Base-by-base conservation (phyloP, 257 asterid species). In the Plantago elongata region DNA sequence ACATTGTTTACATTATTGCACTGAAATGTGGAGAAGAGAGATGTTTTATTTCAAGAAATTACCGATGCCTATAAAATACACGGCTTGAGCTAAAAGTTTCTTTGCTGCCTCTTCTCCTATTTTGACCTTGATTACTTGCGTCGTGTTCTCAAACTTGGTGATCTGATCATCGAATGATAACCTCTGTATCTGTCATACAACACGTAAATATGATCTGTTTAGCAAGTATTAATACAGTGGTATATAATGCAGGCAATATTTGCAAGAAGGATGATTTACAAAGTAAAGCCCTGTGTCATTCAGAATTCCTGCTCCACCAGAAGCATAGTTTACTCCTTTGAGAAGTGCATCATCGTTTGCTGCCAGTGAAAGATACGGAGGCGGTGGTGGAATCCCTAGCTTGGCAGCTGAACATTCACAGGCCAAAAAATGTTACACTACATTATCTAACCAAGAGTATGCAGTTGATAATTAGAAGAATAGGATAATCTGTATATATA, bases 251-350 rank as follows among this genome's bases (percentile, higher is more conserved):
- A 29, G 40, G 40, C 40, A 5, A 29, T 54, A 9, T 55, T 0
- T 2, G 40, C 0, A 34, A 2, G 34, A n/a, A n/a, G 18, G 10
- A 7, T 65, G 12, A 9, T 14, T 70, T 85, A 88, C 96, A 67
- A 85, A 88, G 84, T 85, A 88, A 38, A 83, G 77, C 37, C 96
- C 96, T 0, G 96, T 85, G n/a, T 85, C 88, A 49, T 85, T 88
- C 60, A 88, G 95, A 62, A 88, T 88, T 49, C 96, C 96, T 54
- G 96, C 95, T 63, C 96, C 96, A 66, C 96, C 96, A 18, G 96
- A 88, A 13, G 96, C 96, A 61, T 85, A 88, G 66, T 83, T 88
- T 51, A 81, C 95, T 3, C 96, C 96, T 79, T 78, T 77, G 27
- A 85, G 66, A 58, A 85, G 57, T 17, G 88, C 84, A 60, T 88